Base-by-base conservation (phyloP, 2,329 filamentous ascomycete genomes). In the Simplicillium aogashimaense region DNA sequence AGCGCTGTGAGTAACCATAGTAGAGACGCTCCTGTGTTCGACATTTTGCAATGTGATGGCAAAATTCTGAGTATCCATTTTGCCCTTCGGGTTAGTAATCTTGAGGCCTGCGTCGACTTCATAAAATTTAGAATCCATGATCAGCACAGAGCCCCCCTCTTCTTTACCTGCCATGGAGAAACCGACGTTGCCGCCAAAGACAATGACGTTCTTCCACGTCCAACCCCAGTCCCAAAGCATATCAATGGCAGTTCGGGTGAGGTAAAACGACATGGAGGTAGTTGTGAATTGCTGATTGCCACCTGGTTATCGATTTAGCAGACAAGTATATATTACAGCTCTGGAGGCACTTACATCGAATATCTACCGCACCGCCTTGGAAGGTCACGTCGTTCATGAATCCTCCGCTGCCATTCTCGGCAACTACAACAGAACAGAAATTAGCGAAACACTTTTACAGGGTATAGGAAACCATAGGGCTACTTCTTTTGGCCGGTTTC, bases 341-440 rank as follows among this genome's bases (percentile, higher is more conserved):
- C 5, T 25, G n/a, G n/a, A n/a, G n/a, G n/a, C n/a, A n/a, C n/a
- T n/a, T n/a, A n/a, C n/a, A n/a, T n/a, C n/a, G n/a, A n/a, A n/a
- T n/a, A n/a, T n/a, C n/a, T n/a, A n/a, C n/a, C n/a, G n/a, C n/a
- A n/a, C 75, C 74, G 41, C 75, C 73, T 47, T 67, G 70, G 56
- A 78, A 77, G 5, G 73, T 75, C 56, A 86, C 69, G 52, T 86
- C 79, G 35, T 78, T 59, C 48, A 65, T 56, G 43, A 61, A 63
- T 11, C 61, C 61, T 15, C 62, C 63, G 28, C 56, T 59, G 16
- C 63, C 62, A 25, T 56, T 53, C 33, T 58, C 55, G 13, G 47
- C 49, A 36, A 49, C 40, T 42, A 38, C 12, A n/a, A n/a, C n/a
- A n/a, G n/a, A n/a, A n/a, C n/a, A n/a, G n/a, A n/a, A n/a, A n/a